Evolutionary conservation across 2,329 filamentous ascomycete species (phyloP).

Genomic region (Cryphonectria radicalis): DNA sequence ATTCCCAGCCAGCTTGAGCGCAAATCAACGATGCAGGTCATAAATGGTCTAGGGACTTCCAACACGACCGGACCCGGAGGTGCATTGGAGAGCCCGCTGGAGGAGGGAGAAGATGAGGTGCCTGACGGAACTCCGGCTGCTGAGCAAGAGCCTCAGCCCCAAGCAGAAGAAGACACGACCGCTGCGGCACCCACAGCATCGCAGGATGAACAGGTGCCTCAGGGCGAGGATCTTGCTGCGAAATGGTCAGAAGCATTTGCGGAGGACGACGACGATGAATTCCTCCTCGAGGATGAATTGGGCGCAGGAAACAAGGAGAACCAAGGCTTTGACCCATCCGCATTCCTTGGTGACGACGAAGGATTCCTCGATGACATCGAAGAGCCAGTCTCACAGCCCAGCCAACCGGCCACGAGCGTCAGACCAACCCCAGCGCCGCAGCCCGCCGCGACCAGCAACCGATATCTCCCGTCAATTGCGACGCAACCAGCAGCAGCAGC

Average conservation of each 20-base stretch:
- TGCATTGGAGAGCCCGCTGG: constrained; percentile 38
- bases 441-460: constrained; percentile 38
- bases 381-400: constrained; percentile 37
- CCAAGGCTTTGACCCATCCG: constrained; percentile 62
- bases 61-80: constrained; percentile 33
- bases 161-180: constrained; percentile 33
- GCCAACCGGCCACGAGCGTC: constrained; percentile 34
- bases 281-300: constrained; percentile 61
- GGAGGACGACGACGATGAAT: constrained; percentile 70
- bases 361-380: constrained; percentile 78
- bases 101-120: constrained; percentile 37
- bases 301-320: constrained; percentile 38
- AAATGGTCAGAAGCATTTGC: constrained; percentile 84
- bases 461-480: constrained; percentile 40
- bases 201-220: constrained; percentile 33
- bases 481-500: constrained; percentile 34
- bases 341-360: constrained; percentile 81
- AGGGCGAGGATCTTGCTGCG: constrained; percentile 70
- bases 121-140: constrained; percentile 9
- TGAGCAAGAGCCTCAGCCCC: constrained; percentile 23
- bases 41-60: constrained; percentile 53
- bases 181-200: constrained; percentile 32
- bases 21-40: constrained; percentile 72
- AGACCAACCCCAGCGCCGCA: constrained; percentile 33
- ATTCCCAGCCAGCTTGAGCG: constrained; percentile 54